Evolutionary conservation across 2,329 filamentous ascomycete species (phyloP).

Genomic region (Tolypocladium sp.): DNA sequence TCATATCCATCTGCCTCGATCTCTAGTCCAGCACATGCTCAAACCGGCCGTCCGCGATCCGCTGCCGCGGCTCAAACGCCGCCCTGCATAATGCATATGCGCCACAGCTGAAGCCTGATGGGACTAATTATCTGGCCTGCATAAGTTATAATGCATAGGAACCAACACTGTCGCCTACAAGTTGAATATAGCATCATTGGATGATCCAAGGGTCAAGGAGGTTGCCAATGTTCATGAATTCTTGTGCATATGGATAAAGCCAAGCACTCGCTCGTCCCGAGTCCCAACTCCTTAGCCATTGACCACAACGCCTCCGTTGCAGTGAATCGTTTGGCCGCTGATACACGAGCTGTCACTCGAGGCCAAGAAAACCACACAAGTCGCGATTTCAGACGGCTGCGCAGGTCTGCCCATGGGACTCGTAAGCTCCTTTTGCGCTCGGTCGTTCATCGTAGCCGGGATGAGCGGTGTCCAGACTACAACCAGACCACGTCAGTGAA

Average conservation of each 20-base stretch:
- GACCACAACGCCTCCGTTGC: constrained; percentile 40
- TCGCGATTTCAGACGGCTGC: constrained; percentile 75
- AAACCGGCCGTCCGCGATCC: constrained; percentile 1
- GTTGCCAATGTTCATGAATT: too few species aligned
- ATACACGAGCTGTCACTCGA: constrained; percentile 65
- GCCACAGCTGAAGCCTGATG: too few species aligned
- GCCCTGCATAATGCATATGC: too few species aligned
- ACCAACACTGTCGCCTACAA: too few species aligned
- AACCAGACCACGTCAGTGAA: background rate
- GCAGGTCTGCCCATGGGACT: constrained; percentile 68
- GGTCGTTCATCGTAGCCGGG: constrained; percentile 60
- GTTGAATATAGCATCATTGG: too few species aligned
- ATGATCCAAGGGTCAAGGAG: too few species aligned
- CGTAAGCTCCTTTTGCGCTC: constrained; percentile 63
- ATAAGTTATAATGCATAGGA: too few species aligned
- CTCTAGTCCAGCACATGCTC: constrained; percentile 2
- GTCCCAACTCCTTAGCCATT: constrained; percentile 27
- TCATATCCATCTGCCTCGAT: background rate
- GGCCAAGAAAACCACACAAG: constrained; percentile 74
- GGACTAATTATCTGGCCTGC: too few species aligned
- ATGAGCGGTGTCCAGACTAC: constrained; percentile 67
- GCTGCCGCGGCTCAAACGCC: background rate
- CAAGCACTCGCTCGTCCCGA: constrained; percentile 13
- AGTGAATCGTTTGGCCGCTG: constrained; percentile 57
- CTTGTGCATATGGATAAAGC: too few species aligned